phyloP scores from a whole-genome alignment of 306 rosid genomes.

The Trifolium fragiferum region DNA sequence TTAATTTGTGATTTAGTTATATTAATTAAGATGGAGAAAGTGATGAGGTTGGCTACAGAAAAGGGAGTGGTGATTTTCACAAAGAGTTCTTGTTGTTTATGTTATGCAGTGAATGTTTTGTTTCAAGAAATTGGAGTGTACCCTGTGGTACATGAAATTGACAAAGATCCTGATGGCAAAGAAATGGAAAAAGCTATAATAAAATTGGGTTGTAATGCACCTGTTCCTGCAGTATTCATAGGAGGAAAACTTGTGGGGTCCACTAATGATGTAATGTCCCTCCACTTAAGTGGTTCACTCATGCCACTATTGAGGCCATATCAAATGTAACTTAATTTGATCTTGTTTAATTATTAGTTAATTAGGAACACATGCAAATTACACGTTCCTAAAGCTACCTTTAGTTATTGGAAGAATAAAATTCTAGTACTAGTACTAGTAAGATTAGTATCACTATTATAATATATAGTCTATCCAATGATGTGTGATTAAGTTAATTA shows the following conservation, averaged over 20 bases:
- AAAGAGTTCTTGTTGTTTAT: slow-evolving; percentile 93
- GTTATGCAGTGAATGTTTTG: slow-evolving; percentile 78
- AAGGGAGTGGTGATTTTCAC: slow-evolving; percentile 89
- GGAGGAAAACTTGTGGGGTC: slow-evolving; percentile 88
- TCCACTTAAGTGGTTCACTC: slow-evolving; percentile 79
- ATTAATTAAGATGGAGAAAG: slow-evolving; percentile 71
- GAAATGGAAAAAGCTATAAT: slow-evolving; percentile 86
- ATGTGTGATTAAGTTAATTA: not conserved
- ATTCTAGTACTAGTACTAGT: not conserved
- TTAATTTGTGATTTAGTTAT: not conserved
- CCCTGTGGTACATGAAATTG: slow-evolving; percentile 75
- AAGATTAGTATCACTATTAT: slow-evolving; percentile 36
- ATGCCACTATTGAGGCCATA: slow-evolving; percentile 58
- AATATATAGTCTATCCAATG: not conserved
- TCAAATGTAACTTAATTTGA: not conserved
- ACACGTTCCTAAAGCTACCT: slow-evolving; percentile 26
- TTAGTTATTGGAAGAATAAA: slow-evolving; percentile 54
- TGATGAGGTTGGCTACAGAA: slow-evolving; percentile 70
- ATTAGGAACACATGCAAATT: not conserved
- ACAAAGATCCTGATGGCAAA: slow-evolving; percentile 77
- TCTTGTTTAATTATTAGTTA: slow-evolving; percentile 8
- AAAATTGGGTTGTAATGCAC: slow-evolving; percentile 71
- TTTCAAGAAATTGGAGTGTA: slow-evolving; percentile 72
- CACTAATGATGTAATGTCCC: slow-evolving; percentile 97
- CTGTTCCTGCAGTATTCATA: slow-evolving; percentile 92